Evolutionary conservation across 1,284 basidiomycete genomes (phyloP).

Genomic region (Polyporus tsugae): DNA sequence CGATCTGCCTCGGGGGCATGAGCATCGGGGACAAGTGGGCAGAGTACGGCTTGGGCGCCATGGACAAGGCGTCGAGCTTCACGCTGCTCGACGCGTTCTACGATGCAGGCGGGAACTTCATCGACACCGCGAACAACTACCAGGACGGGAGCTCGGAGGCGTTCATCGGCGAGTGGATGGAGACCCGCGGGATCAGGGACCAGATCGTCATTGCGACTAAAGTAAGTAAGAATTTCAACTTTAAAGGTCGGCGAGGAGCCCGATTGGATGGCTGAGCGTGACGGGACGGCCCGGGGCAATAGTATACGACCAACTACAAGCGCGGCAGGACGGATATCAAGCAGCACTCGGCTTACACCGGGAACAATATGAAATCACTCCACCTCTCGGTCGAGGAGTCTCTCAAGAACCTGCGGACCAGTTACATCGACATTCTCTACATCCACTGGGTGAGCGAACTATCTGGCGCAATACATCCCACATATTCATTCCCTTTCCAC

Average conservation of each 20-base stretch:
- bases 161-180: conserved; percentile 68
- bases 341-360: conserved; percentile 43
- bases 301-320: conserved; percentile 36
- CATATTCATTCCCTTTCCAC: conserved; percentile 47
- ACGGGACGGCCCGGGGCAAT: too few relatives aligned
- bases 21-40: conserved; percentile 56
- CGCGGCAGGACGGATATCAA: conserved; percentile 30
- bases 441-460: conserved; percentile 17
- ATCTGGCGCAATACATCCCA: background rate
- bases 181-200: conserved; percentile 57
- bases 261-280: background rate
- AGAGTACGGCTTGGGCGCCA: conserved; percentile 43
- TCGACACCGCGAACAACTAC: conserved; percentile 62
- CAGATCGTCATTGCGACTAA: conserved; percentile 66
- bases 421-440: conserved; percentile 53
- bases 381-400: conserved; percentile 52
- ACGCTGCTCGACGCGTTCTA: conserved; percentile 57
- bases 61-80: conserved; percentile 47
- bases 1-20: conserved; percentile 58
- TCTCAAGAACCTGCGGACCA: conserved; percentile 63
- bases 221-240: conserved; percentile 36
- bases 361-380: conserved; percentile 55
- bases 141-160: conserved; percentile 49
- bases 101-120: conserved; percentile 60
- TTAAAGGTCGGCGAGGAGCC: background rate